phyloP scores from a whole-genome alignment of 139 green algal species.

The Volvox africanus region DNA sequence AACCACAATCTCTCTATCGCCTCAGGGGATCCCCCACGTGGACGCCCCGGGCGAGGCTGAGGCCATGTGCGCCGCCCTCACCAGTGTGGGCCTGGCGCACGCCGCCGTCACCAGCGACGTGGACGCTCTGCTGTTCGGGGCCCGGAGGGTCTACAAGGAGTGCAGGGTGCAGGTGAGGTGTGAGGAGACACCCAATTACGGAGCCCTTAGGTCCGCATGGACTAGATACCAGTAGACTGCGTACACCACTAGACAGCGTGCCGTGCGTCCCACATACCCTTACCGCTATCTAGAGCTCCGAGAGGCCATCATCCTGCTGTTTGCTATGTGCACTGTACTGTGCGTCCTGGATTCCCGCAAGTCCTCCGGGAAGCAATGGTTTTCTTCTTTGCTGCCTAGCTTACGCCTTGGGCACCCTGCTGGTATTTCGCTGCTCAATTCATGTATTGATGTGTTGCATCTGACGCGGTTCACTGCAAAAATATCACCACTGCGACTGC shows the following conservation, averaged over 20 bases:
- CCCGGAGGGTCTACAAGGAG: slow-evolving; percentile 62
- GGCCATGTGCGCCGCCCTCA: slow-evolving; percentile 81
- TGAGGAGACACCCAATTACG: neutral
- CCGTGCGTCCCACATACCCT: neutral
- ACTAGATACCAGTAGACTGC: neutral
- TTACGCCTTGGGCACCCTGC: too few relatives aligned
- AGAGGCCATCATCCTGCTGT: neutral
- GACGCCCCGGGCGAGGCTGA: slow-evolving; percentile 83
- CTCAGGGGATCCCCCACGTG: slow-evolving; percentile 79
- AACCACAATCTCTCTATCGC: neutral
- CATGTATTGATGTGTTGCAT: too few relatives aligned
- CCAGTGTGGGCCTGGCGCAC: slow-evolving; percentile 59
- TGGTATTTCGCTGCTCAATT: too few relatives aligned
- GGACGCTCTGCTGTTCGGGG: slow-evolving; percentile 84
- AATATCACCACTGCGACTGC: too few relatives aligned
- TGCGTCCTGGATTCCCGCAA: too few relatives aligned
- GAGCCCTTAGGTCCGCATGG: neutral
- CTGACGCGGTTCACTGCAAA: too few relatives aligned
- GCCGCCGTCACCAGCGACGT: slow-evolving; percentile 70
- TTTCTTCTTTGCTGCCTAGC: too few relatives aligned
- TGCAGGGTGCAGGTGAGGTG: slow-evolving; percentile 1
- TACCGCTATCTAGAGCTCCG: neutral
- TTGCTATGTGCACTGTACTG: neutral
- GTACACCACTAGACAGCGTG: neutral
- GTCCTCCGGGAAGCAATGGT: too few relatives aligned